These are phyloP conservation scores for Phragmites australis DNA, from an alignment of 176 grass and related monocot species.

Conservation along the genomic window DNA sequence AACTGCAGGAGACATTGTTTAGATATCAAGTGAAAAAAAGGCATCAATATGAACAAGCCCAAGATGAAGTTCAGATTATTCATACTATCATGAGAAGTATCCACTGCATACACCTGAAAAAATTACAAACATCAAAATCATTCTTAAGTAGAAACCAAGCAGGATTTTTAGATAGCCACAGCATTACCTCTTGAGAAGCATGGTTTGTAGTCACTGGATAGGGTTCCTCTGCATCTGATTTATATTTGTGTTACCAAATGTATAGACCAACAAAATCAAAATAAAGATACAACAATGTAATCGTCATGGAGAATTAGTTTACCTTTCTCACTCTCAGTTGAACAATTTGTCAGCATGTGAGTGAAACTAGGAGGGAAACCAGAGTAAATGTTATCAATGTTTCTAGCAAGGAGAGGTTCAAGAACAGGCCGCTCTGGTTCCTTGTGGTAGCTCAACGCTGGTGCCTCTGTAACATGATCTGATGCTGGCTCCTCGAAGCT, in stretches of 20 bases:
- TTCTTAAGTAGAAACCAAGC: background rate
- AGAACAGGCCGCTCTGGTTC: constrained; percentile 26
- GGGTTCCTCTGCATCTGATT: constrained; percentile 29
- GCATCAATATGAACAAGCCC: background rate
- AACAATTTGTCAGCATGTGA: constrained; percentile 57
- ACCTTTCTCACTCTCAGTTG: constrained; percentile 42
- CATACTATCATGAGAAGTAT: constrained; percentile 36
- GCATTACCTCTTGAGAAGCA: constrained; percentile 43
- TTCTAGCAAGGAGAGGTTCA: constrained; percentile 36
- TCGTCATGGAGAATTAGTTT: background rate
- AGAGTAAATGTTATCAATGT: constrained; percentile 42
- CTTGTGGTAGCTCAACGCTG: constrained; percentile 38
- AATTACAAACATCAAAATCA: constrained; percentile 22
- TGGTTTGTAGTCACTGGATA: constrained; percentile 3
- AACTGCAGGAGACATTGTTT: constrained; percentile 27
- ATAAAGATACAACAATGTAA: constrained; percentile 9
- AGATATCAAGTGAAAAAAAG: constrained; percentile 2
- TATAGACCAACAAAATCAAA: constrained; percentile 3
- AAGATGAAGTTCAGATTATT: constrained; percentile 15
- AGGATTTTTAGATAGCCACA: constrained; percentile 21
- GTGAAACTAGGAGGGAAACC: constrained; percentile 56
- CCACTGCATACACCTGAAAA: constrained; percentile 39
- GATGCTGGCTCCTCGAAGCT: constrained; percentile 45
- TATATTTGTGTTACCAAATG: background rate
- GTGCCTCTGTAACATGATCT: constrained; percentile 32